A percentile compares a stretch with the other conserved stretches of the same genome.
These are phyloP conservation scores for Akanthomyces lecanii DNA, from an alignment of 2,329 filamentous ascomycete genomes.

Conservation along the genomic window DNA sequence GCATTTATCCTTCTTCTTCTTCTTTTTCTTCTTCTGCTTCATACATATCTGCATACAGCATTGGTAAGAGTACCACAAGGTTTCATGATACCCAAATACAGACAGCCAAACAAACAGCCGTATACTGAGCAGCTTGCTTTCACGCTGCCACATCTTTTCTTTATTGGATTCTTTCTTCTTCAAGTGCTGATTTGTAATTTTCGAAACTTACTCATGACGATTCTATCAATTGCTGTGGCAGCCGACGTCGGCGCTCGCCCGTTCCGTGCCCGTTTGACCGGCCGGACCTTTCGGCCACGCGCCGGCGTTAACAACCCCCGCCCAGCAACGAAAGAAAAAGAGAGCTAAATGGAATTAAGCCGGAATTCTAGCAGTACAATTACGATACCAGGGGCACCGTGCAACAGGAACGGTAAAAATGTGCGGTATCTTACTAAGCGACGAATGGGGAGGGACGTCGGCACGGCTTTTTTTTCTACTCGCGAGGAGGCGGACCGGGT, in stretches of 20 bases:
- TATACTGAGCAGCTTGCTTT: not conserved
- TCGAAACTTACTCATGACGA: too few relatives aligned
- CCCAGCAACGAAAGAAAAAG: not conserved
- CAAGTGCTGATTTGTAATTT: too few relatives aligned
- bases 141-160: too few relatives aligned
- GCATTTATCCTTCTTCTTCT: not conserved
- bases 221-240: not conserved
- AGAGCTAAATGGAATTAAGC: slow-evolving; percentile 13
- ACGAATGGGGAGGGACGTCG: not conserved
- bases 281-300: not conserved
- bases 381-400: not conserved
- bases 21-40: not conserved
- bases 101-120: not conserved
- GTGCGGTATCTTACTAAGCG: too few relatives aligned
- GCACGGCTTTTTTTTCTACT: not conserved
- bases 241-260: not conserved
- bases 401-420: too few relatives aligned
- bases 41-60: not conserved
- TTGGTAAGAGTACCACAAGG: not conserved
- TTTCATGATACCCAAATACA: slow-evolving; percentile 8
- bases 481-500: not conserved
- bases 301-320: not conserved
- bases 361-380: not conserved
- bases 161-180: not conserved
- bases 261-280: not conserved